Conservation (phyloP, 139 green algal species). For the Asterochloris sp. region DNA sequence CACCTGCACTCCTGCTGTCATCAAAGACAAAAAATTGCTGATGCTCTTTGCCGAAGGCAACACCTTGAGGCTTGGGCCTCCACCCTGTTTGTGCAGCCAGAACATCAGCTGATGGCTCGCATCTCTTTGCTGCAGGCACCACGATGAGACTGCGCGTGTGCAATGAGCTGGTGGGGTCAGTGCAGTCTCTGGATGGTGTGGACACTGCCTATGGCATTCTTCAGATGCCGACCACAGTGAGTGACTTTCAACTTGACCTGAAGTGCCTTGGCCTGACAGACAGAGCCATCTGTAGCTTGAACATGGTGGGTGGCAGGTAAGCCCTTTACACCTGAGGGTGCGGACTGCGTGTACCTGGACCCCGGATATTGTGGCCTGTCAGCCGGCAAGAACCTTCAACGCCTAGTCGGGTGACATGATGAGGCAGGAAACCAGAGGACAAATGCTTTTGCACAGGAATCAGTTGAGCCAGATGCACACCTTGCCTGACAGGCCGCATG, state of each 20-base stretch:
- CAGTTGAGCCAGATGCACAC: background rate
- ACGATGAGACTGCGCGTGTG: constrained; percentile 3
- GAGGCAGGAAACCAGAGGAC: no score
- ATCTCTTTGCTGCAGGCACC: background rate
- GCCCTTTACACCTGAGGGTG: no score
- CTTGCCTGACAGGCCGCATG: background rate
- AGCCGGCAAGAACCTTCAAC: no score
- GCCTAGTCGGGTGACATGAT: no score
- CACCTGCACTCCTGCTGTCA: background rate
- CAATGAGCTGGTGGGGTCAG: background rate
- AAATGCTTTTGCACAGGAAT: background rate
- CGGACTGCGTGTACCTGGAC: background rate
- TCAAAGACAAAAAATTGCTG: background rate
- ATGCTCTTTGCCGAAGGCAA: background rate
- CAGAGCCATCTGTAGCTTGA: background rate
- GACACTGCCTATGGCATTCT: background rate
- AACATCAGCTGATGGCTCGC: background rate
- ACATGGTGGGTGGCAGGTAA: background rate
- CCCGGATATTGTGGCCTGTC: background rate
- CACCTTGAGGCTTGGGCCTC: background rate
- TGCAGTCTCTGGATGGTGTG: background rate
- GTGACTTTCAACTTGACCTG: background rate
- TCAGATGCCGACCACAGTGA: background rate
- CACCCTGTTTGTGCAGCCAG: background rate
- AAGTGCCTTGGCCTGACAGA: background rate